Conservation (phyloP, 345 rosid species). For the Nephelium lappaceum region DNA sequence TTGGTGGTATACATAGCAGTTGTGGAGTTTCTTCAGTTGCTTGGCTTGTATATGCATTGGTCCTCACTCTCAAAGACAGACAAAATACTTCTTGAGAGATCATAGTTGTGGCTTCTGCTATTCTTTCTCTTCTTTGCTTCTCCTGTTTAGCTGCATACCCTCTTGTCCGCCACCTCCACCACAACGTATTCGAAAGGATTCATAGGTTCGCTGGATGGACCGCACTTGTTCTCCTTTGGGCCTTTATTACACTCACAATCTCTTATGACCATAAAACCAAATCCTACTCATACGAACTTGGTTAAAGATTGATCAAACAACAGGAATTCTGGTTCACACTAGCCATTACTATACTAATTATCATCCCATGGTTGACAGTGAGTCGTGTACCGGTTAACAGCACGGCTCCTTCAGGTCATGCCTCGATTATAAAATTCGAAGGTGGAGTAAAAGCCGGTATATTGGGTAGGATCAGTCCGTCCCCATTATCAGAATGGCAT, state of each 20-base stretch:
- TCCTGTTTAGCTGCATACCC: constrained; percentile 73
- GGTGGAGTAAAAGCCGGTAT: constrained; percentile 79
- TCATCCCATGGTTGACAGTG: constrained; percentile 76
- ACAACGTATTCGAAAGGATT: constrained; percentile 70
- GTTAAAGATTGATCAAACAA: constrained; percentile 43
- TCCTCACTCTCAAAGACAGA: constrained; percentile 60
- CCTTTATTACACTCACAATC: constrained; percentile 53
- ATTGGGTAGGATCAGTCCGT: constrained; percentile 87
- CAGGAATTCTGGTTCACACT: constrained; percentile 85
- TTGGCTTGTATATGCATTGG: constrained; percentile 66
- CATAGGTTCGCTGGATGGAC: constrained; percentile 84
- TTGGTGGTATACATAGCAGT: constrained; percentile 80
- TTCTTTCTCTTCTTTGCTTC: constrained; percentile 60
- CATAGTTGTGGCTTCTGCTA: constrained; percentile 52
- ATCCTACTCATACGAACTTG: constrained; percentile 49
- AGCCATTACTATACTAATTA: constrained; percentile 54
- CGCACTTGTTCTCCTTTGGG: constrained; percentile 71
- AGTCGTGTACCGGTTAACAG: constrained; percentile 59
- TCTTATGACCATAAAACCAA: constrained; percentile 63
- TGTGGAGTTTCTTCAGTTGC: constrained; percentile 74
- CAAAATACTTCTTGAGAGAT: constrained; percentile 60
- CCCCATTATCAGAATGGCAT: constrained; percentile 92
- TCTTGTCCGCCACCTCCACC: constrained; percentile 80
- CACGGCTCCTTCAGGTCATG: constrained; percentile 71
- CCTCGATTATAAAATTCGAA: constrained; percentile 65